phyloP scores from a whole-genome alignment of 2,329 filamentous ascomycete genomes.

The Chalaropsis ovoidea region DNA sequence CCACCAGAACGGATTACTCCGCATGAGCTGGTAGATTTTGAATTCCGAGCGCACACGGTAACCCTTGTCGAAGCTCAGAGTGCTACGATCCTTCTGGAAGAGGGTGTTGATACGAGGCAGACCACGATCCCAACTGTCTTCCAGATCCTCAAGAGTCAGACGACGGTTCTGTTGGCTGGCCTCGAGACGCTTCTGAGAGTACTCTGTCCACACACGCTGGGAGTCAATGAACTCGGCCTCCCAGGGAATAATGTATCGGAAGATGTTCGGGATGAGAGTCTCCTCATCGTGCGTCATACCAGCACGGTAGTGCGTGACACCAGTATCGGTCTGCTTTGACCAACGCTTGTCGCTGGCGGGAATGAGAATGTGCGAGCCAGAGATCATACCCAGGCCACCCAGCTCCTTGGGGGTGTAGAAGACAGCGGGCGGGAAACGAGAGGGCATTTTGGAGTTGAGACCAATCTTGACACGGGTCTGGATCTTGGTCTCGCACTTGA shows the following conservation, averaged over 20 bases:
- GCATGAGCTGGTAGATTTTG: conserved; percentile 98
- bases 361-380: conserved; percentile 93
- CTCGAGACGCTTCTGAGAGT: conserved; percentile 93
- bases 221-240: conserved; percentile 98
- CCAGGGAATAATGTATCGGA: conserved; percentile 98
- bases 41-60: conserved; percentile 94
- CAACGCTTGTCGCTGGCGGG: conserved; percentile 95
- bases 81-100: conserved; percentile 97
- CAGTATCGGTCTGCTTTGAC: conserved; percentile 96
- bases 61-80: conserved; percentile 94
- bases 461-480: conserved; percentile 98
- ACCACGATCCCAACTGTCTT: conserved; percentile 97
- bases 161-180: conserved; percentile 95
- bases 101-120: conserved; percentile 95
- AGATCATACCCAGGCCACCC: conserved; percentile 97
- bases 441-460: conserved; percentile 98
- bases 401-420: conserved; percentile 99
- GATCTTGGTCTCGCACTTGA: conserved; percentile 99
- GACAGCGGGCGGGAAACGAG: conserved; percentile 91
- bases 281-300: conserved; percentile 99
- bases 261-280: conserved; percentile 95
- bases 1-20: conserved; percentile 99
- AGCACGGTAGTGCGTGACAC: conserved; percentile 90
- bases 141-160: conserved; percentile 86
- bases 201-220: conserved; percentile 97